Evolutionary conservation across 2,329 filamentous ascomycete species (phyloP).

Genomic region (Alternaria conjuncta): DNA sequence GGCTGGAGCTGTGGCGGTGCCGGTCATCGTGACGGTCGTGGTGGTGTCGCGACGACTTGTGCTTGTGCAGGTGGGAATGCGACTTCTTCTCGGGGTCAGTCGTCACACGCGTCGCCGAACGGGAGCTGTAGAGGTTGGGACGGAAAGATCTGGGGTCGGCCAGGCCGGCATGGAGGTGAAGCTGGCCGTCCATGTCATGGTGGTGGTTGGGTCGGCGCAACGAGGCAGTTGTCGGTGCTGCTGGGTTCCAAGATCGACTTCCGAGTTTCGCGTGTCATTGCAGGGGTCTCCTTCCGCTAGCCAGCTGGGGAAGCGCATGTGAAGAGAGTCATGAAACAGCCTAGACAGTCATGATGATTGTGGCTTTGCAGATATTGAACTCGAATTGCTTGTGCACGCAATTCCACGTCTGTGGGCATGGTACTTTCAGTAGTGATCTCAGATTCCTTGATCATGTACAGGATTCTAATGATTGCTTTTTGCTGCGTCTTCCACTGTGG

Average conservation of each 20-base stretch:
- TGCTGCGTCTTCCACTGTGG: background rate
- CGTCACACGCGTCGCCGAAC: conserved; percentile 32
- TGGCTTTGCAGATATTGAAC: background rate
- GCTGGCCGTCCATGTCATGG: conserved; percentile 32
- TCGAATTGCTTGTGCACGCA: background rate
- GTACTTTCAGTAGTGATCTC: background rate
- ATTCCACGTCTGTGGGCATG: background rate
- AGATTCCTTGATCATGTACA: no score
- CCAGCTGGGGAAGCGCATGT: conserved; percentile 3
- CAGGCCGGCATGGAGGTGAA: conserved; percentile 26
- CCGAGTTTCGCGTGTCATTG: conserved; percentile 16
- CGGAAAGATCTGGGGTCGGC: conserved; percentile 24
- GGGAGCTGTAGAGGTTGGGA: conserved; percentile 30
- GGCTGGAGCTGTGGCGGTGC: conserved; percentile 36
- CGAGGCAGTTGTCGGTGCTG: conserved; percentile 6
- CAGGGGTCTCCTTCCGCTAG: conserved; percentile 12
- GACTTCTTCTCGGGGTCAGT: conserved; percentile 37
- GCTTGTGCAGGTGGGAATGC: conserved; percentile 31
- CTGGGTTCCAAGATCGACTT: conserved; percentile 5
- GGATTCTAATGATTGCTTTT: background rate
- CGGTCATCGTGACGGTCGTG: conserved; percentile 38
- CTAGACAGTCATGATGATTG: background rate
- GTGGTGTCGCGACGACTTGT: conserved; percentile 38
- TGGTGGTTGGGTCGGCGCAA: conserved; percentile 15
- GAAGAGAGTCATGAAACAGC: background rate